phyloP scores from a whole-genome alignment of 208 protist genomes.

The Entamoeba nuttalli region DNA sequence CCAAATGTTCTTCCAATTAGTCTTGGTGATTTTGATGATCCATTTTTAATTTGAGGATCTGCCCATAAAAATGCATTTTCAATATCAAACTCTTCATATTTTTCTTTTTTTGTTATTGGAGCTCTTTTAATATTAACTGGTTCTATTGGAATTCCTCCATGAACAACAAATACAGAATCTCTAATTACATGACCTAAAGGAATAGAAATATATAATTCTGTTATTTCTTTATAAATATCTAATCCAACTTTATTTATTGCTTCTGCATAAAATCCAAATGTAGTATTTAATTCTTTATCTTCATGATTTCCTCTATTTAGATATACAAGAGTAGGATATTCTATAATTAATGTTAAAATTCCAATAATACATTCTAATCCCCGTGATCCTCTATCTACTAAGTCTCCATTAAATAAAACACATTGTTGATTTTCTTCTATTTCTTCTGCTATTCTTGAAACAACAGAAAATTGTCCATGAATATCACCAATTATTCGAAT shows the following conservation, averaged over 20 bases:
- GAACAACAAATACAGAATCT: constrained; percentile 56
- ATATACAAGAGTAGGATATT: constrained; percentile 5
- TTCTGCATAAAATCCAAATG: constrained; percentile 75
- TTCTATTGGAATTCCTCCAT: constrained; percentile 58
- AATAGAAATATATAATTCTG: constrained; percentile 56
- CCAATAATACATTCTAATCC: constrained; percentile 16
- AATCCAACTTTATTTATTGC: constrained; percentile 68
- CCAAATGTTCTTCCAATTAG: background rate
- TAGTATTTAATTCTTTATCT: background rate
- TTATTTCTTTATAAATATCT: constrained; percentile 52
- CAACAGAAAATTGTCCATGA: constrained; percentile 28
- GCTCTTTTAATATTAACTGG: background rate
- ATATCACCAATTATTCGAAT: constrained; percentile 11
- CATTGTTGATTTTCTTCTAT: background rate
- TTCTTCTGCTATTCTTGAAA: constrained; percentile 6
- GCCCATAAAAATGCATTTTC: background rate
- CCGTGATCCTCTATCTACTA: constrained; percentile 26
- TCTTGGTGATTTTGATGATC: background rate
- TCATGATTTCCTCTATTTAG: constrained; percentile 35
- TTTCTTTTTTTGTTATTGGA: background rate
- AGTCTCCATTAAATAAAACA: constrained; percentile 33
- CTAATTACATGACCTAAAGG: constrained; percentile 52
- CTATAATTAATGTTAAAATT: constrained; percentile 17
- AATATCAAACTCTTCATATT: background rate
- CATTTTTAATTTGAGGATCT: background rate